phyloP scores from a whole-genome alignment of 208 protist genomes.

The Leishmania amazonensis region DNA sequence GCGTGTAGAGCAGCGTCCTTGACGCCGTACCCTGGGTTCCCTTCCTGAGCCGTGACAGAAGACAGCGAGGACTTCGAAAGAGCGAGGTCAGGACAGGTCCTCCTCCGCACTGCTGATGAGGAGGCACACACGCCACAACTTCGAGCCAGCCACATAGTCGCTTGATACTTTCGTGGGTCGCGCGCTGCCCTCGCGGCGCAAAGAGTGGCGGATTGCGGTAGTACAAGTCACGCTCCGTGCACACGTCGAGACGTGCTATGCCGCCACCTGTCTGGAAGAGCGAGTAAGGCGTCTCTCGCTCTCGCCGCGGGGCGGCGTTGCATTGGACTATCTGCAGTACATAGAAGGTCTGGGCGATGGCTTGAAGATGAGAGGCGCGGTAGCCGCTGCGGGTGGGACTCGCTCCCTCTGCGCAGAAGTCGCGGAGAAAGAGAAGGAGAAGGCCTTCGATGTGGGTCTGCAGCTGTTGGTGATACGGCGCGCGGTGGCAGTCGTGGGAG shows the following conservation, averaged over 20 bases:
- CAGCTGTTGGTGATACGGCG: constrained; percentile 1
- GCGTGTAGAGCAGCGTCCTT: constrained; percentile 29
- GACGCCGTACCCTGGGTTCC: neutral
- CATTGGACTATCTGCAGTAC: constrained; percentile 8
- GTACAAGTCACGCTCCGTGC: constrained; percentile 82
- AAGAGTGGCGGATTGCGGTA: constrained; percentile 73
- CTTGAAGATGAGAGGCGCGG: constrained; percentile 19
- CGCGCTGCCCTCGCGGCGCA: constrained; percentile 31
- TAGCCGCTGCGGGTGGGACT: neutral
- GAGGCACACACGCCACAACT: constrained; percentile 14
- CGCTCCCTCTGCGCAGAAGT: neutral
- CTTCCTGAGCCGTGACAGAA: neutral
- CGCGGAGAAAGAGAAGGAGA: constrained; percentile 19
- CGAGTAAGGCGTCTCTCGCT: neutral
- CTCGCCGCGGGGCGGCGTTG: neutral
- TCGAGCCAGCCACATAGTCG: constrained; percentile 38
- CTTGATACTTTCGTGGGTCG: constrained; percentile 29
- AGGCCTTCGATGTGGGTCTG: constrained; percentile 17
- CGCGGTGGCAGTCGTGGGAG: neutral
- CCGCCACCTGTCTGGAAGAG: neutral
- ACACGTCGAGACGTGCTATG: constrained; percentile 11
- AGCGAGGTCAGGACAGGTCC: neutral
- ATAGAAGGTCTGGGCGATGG: constrained; percentile 27
- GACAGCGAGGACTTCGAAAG: constrained; percentile 14
- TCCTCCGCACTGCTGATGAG: neutral